Evolutionary conservation across 305 asterid species (phyloP).

Genomic region (Fraxinus nigra): DNA sequence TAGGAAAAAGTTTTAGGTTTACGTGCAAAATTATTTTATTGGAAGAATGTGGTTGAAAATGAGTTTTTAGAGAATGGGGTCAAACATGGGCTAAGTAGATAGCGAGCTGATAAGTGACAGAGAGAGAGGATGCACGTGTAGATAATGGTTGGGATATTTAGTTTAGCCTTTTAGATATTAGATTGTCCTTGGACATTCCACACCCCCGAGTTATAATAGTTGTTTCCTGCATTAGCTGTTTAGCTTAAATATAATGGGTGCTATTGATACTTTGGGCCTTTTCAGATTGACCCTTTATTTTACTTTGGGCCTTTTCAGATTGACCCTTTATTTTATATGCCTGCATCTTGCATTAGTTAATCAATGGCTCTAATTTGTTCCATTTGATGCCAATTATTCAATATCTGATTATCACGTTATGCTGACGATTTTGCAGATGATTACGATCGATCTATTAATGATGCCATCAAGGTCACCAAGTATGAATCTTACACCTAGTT

Average conservation of each 20-base stretch:
- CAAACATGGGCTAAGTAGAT: background rate
- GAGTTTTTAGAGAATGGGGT: background rate
- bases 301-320: background rate
- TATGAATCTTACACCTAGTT: constrained; percentile 18
- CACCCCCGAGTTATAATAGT: background rate
- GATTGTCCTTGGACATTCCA: background rate
- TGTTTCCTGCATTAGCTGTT: background rate
- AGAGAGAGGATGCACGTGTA: background rate
- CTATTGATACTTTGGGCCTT: background rate
- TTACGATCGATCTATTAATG: constrained; percentile 49
- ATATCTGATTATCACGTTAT: background rate
- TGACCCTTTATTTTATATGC: background rate
- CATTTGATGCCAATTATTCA: background rate
- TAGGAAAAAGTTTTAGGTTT: background rate
- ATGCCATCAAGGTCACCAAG: constrained; percentile 48
- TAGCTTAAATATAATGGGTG: background rate
- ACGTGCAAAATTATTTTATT: background rate
- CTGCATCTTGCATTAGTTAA: background rate
- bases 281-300: background rate
- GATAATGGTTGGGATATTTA: background rate
- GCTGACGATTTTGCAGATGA: constrained; percentile 38
- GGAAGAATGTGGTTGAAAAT: background rate
- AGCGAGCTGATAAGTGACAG: background rate
- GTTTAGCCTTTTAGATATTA: background rate
- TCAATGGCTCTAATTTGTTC: background rate